Evolutionary conservation across 352 stramenopile genomes (phyloP), one percentile per base, ranked within the genome.

Genomic region (Aphanomyces cochlioides): DNA sequence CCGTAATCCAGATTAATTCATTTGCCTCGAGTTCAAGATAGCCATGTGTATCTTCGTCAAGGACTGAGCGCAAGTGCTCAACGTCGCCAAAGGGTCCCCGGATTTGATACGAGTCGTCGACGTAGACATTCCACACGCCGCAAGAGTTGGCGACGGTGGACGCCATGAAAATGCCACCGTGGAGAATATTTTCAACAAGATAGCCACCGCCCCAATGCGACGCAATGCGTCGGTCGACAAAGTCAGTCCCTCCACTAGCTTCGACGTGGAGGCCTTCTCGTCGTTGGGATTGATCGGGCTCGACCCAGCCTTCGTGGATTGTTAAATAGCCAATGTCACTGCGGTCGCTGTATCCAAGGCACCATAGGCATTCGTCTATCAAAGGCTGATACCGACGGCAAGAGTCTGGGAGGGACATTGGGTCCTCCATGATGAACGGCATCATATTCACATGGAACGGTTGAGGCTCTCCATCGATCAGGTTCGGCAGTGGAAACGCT

Each of bases 81-180:
- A 69, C 47, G n/a, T 74, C 60, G 8, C 67, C 70, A 12, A 73
- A 45, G 13, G 63, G 63, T 59, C 69, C 70, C 13, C 61, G 43
- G 34, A 74, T 38, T n/a, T 67, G 19, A 39, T 15, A 3, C 7
- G 47, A 47, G 37, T 47, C 50, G 7, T 47, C 41, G 50, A 59
- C 12, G 13, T 36, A 17, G 17, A 60, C 34, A 13, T 39, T 56
- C n/a, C 21, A 47, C 6, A 69, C 43, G 1, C 38, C 61, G 36
- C 70, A 73, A 12, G 70, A 73, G 19, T 73, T 68, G 12, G 65
- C 70, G 4, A 74, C 70, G 15, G 43, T 72, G 5, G 70, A 74
- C 21, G 70, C 70, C 70, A 74, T 74, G 61, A 66, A 74, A 40
- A 74, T 74, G 15, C 70, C 70, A 50, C 70, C 70, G 13, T 74